Evolutionary conservation across 805 yeast species (phyloP).

Genomic region (Starmerella vitae): DNA sequence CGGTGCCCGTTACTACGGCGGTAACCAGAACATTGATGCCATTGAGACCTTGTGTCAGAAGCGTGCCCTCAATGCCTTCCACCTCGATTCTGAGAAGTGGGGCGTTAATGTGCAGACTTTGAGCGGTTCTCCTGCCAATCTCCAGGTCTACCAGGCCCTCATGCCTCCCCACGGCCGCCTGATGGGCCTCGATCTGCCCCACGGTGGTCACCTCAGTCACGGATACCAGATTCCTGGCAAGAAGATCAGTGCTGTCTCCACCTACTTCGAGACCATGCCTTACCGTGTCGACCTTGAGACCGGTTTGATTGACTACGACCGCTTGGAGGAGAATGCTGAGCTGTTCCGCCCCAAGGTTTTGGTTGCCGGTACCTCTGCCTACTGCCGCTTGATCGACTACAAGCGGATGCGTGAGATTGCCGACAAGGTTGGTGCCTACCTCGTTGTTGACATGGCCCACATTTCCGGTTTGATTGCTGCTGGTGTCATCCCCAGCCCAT

Average conservation of each 20-base stretch:
- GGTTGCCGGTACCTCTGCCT: conserved; percentile 97
- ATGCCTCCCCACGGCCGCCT: conserved; percentile 92
- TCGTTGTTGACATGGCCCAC: conserved; percentile 96
- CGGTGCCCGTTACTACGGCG: conserved; percentile 98
- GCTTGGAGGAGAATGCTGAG: conserved; percentile 78
- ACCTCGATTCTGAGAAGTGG: conserved; percentile 71
- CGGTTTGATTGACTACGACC: conserved; percentile 92
- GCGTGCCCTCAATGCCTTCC: conserved; percentile 86
- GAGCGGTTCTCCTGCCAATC: conserved; percentile 95
- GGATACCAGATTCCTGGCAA: conserved; percentile 92
- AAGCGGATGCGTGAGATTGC: conserved; percentile 93
- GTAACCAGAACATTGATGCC: conserved; percentile 91
- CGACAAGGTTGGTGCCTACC: conserved; percentile 92
- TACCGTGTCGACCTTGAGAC: conserved; percentile 86
- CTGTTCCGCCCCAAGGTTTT: conserved; percentile 91
- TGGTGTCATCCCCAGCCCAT: conserved; percentile 90
- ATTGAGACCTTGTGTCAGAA: conserved; percentile 86
- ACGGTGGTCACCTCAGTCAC: conserved; percentile 97
- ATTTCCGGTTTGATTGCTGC: conserved; percentile 94
- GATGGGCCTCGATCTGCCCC: conserved; percentile 97
- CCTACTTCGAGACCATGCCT: conserved; percentile 97
- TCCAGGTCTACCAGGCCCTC: conserved; percentile 90
- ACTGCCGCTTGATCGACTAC: conserved; percentile 93
- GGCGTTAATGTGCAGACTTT: conserved; percentile 96
- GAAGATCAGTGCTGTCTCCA: conserved; percentile 90